Conservation (phyloP, 441 rosid genomes). For the Erodium trifolium region DNA sequence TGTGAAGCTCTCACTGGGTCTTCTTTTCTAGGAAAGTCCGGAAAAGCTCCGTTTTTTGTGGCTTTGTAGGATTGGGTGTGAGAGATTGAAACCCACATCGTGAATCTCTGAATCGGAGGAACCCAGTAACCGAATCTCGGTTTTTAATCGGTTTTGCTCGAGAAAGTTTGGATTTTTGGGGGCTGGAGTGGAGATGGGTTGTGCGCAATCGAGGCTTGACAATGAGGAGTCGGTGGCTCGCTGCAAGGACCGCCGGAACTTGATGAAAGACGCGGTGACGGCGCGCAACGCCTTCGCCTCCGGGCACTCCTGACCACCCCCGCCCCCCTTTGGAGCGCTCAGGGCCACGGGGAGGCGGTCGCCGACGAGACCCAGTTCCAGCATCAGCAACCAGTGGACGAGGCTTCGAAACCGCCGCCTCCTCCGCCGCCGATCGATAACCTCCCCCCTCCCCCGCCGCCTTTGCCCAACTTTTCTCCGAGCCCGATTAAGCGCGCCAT, state of each 20-base stretch:
- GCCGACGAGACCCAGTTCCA: constrained; percentile 29
- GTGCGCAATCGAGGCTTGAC: constrained; percentile 57
- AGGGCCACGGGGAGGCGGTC: constrained; percentile 37
- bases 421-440: constrained; percentile 34
- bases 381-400: constrained; percentile 17
- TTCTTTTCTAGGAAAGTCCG: neutral
- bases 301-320: constrained; percentile 48
- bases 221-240: constrained; percentile 57
- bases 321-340: too few species aligned
- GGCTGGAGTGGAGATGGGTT: constrained; percentile 34
- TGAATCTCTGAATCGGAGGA: neutral
- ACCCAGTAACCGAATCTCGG: neutral
- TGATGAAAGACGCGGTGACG: constrained; percentile 51
- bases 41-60: neutral
- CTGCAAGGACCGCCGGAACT: constrained; percentile 45
- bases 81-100: neutral
- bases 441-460: constrained; percentile 58
- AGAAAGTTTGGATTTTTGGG: neutral
- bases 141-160: too few species aligned
- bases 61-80: neutral
- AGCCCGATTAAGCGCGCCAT: constrained; percentile 45
- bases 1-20: neutral
- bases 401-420: constrained; percentile 27
- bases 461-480: constrained; percentile 49
- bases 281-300: constrained; percentile 54